Evolutionary conservation across 2,329 filamentous ascomycete species (phyloP), one percentile per base, ranked within the genome.

Genomic region (Plectosphaerella plurivora): DNA sequence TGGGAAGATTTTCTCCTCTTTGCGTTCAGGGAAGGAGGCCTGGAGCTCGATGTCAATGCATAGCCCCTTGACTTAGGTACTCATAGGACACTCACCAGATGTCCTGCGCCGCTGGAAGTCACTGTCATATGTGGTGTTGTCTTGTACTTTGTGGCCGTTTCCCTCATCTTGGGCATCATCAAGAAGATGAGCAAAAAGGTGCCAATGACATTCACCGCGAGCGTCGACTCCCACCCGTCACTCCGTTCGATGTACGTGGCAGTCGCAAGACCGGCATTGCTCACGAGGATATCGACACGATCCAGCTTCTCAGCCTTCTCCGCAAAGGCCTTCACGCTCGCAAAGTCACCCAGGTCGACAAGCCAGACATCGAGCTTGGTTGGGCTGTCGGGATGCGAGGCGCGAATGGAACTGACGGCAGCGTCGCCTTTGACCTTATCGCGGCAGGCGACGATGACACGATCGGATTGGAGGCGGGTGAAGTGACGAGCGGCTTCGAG

Each of bases 151-250:
- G 47, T 59, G 2, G 68, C 70, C 8, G 70, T 70, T 12, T 61
- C 61, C 18, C 67, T 66, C 57, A 81, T 56, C 25, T 62, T 57
- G 2, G 76, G 76, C 20, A 81, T 59, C 18, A 77, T 56, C 50
- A 71, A 55, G 10, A 79, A 37, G 0, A 69, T 68, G 50, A 79
- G 63, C 24, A 79, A 61, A 35, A 74, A 71, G 0, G 73, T 78
- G 4, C 68, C 68, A 35, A 80, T 62, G 16, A 78, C 70, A 57
- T 80, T 79, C 45, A 78, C 68, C 6, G 71, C 72, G 48, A 78
- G 59, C 22, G 64, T 71, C 14, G 59, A 59, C 60, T 79, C 76
- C 49, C 70, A 65, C 3, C 71, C 75, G 51, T 75, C 72, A 16
- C 62, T 48, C 16, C 18, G 22, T n/a, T 57, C 51, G 16, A 49